phyloP scores from a whole-genome alignment of 2,329 filamentous ascomycete genomes.

The Apiospora marii region DNA sequence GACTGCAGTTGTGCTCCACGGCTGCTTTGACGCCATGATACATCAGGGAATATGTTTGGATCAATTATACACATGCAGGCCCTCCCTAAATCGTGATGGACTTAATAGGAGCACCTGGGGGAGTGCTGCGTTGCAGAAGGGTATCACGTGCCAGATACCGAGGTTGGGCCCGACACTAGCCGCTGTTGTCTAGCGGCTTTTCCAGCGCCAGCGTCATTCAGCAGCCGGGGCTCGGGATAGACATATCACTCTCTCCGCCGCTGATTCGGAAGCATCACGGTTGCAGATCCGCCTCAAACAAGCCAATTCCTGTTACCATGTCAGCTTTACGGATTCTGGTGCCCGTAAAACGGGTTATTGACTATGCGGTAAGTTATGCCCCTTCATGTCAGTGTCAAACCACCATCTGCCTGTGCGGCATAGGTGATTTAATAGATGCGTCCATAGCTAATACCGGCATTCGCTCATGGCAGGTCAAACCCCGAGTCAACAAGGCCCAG shows the following conservation, averaged over 20 bases:
- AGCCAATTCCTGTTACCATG: slow-evolving; percentile 51
- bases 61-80: neutral
- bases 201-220: slow-evolving; percentile 23
- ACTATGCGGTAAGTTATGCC: slow-evolving; percentile 74
- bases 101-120: neutral
- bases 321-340: slow-evolving; percentile 78
- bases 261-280: slow-evolving; percentile 5
- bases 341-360: slow-evolving; percentile 84
- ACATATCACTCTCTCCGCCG: slow-evolving; percentile 18
- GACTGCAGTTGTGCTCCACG: neutral
- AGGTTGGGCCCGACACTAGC: slow-evolving; percentile 24
- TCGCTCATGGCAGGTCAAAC: slow-evolving; percentile 64
- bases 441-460: slow-evolving; percentile 4
- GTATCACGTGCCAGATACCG: slow-evolving; percentile 23
- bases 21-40: neutral
- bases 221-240: neutral
- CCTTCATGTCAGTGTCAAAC: neutral
- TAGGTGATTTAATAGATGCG: neutral
- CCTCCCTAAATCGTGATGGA: neutral
- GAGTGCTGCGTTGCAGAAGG: neutral
- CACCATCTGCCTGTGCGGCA: neutral
- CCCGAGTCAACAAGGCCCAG: slow-evolving; percentile 73
- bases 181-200: slow-evolving; percentile 19
- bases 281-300: slow-evolving; percentile 32
- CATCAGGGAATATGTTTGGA: neutral